Conservation (phyloP, 306 rosid species). For the Notholithocarpus densiflorus region DNA sequence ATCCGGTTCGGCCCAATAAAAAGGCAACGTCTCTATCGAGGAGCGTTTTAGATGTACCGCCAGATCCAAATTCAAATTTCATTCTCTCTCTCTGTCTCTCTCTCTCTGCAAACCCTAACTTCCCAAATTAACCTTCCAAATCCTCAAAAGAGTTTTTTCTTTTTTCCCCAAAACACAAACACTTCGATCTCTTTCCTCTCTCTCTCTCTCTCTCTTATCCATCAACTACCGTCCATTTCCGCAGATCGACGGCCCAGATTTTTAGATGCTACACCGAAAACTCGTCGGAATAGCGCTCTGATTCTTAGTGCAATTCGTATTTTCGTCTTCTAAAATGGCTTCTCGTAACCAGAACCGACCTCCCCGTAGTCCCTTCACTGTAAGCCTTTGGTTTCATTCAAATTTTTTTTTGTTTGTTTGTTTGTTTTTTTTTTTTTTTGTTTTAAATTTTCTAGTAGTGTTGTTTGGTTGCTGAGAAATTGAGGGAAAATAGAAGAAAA, state of each 20-base stretch:
- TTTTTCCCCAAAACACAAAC: neutral
- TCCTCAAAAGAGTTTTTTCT: neutral
- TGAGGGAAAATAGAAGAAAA: neutral
- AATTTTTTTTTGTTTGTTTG: neutral
- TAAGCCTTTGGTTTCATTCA: constrained; percentile 20
- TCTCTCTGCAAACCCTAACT: constrained; percentile 41
- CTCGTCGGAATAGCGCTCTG: neutral
- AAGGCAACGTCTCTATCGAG: constrained; percentile 12
- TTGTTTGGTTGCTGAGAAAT: constrained; percentile 2
- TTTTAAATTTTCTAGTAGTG: neutral
- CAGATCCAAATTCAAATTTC: constrained; percentile 57
- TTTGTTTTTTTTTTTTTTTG: neutral
- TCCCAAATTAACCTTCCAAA: constrained; percentile 12
- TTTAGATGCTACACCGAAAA: neutral
- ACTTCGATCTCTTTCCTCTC: no score
- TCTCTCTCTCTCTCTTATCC: neutral
- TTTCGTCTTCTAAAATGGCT: constrained; percentile 39
- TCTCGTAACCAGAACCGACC: constrained; percentile 82
- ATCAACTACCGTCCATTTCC: neutral
- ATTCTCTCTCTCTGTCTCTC: neutral
- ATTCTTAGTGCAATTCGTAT: neutral
- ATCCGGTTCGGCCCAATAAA: constrained; percentile 24
- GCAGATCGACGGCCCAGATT: neutral
- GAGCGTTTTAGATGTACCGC: constrained; percentile 42
- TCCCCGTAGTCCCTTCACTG: constrained; percentile 69